Conservation (phyloP, 2,329 filamentous ascomycete species). For the Mariannaea sp. region DNA sequence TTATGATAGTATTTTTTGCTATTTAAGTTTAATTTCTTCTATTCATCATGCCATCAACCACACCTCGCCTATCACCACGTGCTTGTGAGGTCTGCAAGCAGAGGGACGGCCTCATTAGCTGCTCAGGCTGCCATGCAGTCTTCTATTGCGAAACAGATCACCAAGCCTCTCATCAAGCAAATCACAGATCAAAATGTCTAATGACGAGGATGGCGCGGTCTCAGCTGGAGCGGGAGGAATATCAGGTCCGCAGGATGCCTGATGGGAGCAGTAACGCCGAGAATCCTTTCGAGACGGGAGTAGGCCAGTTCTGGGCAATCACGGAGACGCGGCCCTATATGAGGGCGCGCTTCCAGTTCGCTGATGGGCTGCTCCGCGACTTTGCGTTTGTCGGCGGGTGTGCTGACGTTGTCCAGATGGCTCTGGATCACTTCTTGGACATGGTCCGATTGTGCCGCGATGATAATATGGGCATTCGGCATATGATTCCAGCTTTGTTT, state of each 20-base stretch:
- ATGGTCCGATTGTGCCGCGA: conserved; percentile 50
- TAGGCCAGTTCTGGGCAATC: conserved; percentile 51
- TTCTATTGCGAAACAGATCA: conserved; percentile 53
- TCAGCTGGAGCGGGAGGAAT: conserved; percentile 43
- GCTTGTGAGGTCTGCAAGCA: conserved; percentile 26
- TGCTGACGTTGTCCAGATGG: conserved; percentile 37
- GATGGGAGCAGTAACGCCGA: conserved; percentile 35
- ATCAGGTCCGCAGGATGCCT: conserved; percentile 41
- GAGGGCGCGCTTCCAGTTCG: conserved; percentile 40
- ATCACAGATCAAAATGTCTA: conserved; percentile 49
- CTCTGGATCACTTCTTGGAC: conserved; percentile 47
- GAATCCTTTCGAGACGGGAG: conserved; percentile 45
- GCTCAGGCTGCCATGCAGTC: conserved; percentile 48
- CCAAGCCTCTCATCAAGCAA: conserved; percentile 43
- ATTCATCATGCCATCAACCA: no score
- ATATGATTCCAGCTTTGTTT: conserved; percentile 47
- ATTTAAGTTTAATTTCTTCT: no score
- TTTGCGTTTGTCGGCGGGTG: conserved; percentile 39
- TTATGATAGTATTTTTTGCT: no score
- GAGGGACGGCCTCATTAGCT: conserved; percentile 37
- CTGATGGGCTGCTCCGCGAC: conserved; percentile 38
- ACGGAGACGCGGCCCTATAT: conserved; percentile 51
- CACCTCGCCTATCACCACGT: conserved; percentile 9
- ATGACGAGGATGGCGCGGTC: conserved; percentile 40
- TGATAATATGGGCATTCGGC: conserved; percentile 52